Base-by-base conservation (phyloP, 2,329 filamentous ascomycete genomes). In the Acrocalymma vagum region DNA sequence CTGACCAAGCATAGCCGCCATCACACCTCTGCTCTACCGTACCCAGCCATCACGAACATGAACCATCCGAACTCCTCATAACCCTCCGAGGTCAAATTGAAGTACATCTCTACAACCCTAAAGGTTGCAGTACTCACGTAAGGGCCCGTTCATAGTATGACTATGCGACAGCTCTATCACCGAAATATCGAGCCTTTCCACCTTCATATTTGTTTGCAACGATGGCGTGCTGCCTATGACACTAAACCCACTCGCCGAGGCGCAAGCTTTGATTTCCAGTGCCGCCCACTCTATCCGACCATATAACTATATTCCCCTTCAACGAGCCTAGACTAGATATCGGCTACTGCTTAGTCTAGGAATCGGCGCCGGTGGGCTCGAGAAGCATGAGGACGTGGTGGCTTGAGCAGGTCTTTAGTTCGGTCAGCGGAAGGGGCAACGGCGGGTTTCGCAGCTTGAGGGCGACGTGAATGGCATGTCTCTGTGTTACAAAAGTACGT, bases 201-300 rank as follows among this genome's bases (percentile, higher is more conserved):
- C n/a, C n/a, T n/a, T n/a, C n/a, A 25, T 37, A 37, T n/a, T 17
- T 21, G 34, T 25, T 37, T 51, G 33, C 29, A 51, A 27, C 36
- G 14, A 48, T 25, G 20, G 27, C 42, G 27, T 29, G 26, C 30
- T 45, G 31, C 33, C 11, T 22, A 29, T 48, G 34, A 37, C 33
- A 50, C 35, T 17, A 22, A 45, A 18, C 38, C 40, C 45, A 20
- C 41, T 48, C 48, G 39, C 39, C n/a, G 39, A 47, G 47, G 47
- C 39, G 23, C 39, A 55, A 42, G 47, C 44, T 55, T 20, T 6
- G 33, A 49, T 42, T 38, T 47, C 27, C 42, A 26, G 37, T 29
- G 25, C 42, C 36, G 31, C 34, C 39, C 30, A 31, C 29, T 41
- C 27, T 41, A 32, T 48, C 17, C 36, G 34, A 33, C 32, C 38